Conservation (phyloP, 768 basidiomycete species). For the Boletellus ananas region DNA sequence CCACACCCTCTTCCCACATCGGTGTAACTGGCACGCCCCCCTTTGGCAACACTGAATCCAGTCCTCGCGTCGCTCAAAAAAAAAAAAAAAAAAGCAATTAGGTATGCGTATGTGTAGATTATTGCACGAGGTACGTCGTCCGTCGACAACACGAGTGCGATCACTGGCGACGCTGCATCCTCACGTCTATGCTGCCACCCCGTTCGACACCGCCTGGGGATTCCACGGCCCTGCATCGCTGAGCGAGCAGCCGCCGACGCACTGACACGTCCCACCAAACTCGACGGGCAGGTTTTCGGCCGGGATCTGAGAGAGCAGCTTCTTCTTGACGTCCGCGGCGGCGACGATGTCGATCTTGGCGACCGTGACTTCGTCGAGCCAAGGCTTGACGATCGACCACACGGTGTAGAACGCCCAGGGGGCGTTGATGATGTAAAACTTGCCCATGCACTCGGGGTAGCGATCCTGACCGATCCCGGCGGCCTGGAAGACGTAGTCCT, state of each 20-base stretch:
- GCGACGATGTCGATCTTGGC: conserved; percentile 90
- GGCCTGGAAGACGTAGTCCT: conserved; percentile 81
- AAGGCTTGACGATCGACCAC: conserved; percentile 86
- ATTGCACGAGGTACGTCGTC: conserved; percentile 7
- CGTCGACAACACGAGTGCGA: background rate
- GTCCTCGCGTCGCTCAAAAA: conserved; percentile 10
- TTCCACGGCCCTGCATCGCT: conserved; percentile 95
- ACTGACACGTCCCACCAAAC: conserved; percentile 80
- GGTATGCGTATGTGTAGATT: conserved; percentile 30
- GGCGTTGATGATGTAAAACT: conserved; percentile 98
- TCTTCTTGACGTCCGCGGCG: conserved; percentile 59
- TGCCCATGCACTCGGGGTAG: conserved; percentile 95
- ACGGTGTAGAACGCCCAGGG: conserved; percentile 90
- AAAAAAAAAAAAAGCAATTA: conserved; percentile 23
- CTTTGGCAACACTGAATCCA: background rate
- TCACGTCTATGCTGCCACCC: conserved; percentile 18
- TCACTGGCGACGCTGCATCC: too few relatives aligned
- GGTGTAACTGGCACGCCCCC: background rate
- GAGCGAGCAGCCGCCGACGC: conserved; percentile 76
- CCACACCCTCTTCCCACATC: too few relatives aligned
- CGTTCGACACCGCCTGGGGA: conserved; percentile 15
- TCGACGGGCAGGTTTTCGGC: conserved; percentile 79
- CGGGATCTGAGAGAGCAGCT: conserved; percentile 78
- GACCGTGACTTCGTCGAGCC: conserved; percentile 94
- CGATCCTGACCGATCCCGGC: conserved; percentile 81